Evolutionary conservation across 345 rosid species (phyloP).

Genomic region (Melaleuca quinquenervia): DNA sequence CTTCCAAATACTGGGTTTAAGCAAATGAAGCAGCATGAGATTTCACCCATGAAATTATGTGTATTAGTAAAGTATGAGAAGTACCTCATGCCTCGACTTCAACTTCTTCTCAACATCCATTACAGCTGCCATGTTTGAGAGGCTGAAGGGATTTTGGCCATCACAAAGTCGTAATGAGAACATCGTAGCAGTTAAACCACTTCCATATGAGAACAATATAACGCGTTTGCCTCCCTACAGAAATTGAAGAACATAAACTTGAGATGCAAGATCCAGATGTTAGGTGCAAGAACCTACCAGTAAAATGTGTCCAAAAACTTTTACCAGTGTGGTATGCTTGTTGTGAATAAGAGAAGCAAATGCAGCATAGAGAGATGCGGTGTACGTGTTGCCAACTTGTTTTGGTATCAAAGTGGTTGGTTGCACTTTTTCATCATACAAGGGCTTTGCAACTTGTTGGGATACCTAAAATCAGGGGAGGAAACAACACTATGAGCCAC

Average conservation of each 20-base stretch:
- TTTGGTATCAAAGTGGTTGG: constrained; percentile 90
- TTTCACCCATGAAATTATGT: background rate
- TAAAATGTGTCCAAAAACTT: background rate
- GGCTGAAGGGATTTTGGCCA: constrained; percentile 63
- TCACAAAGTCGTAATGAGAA: constrained; percentile 58
- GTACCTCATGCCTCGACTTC: constrained; percentile 87
- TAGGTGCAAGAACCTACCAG: background rate
- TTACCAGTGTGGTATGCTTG: constrained; percentile 59
- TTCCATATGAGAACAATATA: constrained; percentile 85
- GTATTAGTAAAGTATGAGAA: background rate
- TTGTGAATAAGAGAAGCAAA: constrained; percentile 88
- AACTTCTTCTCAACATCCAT: constrained; percentile 66
- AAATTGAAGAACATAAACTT: background rate
- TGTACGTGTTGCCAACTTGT: constrained; percentile 95
- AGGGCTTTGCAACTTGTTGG: constrained; percentile 78
- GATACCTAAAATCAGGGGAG: constrained; percentile 40
- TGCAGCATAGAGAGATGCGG: constrained; percentile 93
- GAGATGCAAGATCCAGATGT: background rate
- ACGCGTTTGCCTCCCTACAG: constrained; percentile 64
- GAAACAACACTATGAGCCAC: background rate
- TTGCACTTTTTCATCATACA: constrained; percentile 74
- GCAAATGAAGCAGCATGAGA: background rate
- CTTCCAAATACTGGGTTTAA: background rate
- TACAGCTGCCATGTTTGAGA: constrained; percentile 65
- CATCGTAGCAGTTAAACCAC: constrained; percentile 88